Percentiles rank a stretch among this genome's conserved stretches.
These are phyloP conservation scores for Neurospora sublineolata DNA, from an alignment of 495 filamentous ascomycete genomes.

Conservation along the genomic window DNA sequence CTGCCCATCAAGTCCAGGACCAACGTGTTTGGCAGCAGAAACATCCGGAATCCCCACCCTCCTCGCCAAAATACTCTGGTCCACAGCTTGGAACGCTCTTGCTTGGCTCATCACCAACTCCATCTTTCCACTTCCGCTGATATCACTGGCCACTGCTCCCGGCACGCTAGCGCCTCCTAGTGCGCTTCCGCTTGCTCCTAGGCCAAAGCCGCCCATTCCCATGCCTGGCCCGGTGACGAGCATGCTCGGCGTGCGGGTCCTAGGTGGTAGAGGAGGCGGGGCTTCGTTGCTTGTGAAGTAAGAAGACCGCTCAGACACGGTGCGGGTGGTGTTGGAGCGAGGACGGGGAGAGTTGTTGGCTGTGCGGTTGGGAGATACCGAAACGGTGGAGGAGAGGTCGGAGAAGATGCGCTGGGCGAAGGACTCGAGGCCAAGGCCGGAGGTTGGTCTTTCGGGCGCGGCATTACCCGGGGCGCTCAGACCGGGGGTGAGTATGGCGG, in stretches of 20 bases:
- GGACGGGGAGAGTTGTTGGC: background rate
- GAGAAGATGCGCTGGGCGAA: slow-evolving; percentile 46
- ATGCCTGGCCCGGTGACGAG: background rate
- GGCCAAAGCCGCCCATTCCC: background rate
- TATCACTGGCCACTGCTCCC: slow-evolving; percentile 13
- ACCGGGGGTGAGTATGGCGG: background rate
- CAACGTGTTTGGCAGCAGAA: background rate
- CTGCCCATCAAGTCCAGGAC: background rate
- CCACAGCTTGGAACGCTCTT: slow-evolving; percentile 40
- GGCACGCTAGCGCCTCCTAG: background rate
- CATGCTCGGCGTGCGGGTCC: background rate
- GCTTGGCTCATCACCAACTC: slow-evolving; percentile 27
- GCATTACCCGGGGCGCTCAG: slow-evolving; percentile 8
- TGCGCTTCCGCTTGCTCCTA: background rate
- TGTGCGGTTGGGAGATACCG: background rate
- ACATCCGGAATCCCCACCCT: slow-evolving; percentile 30
- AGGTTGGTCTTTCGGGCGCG: slow-evolving; percentile 30
- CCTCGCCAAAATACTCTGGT: slow-evolving; percentile 40
- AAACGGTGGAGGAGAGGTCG: slow-evolving; percentile 22
- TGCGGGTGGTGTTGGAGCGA: background rate
- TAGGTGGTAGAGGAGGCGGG: background rate
- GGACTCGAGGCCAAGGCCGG: slow-evolving; percentile 30
- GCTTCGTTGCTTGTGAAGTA: background rate
- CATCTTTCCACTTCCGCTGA: background rate
- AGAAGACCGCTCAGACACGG: background rate